A percentile compares a stretch with the other conserved stretches of the same genome.
Evolutionary conservation across 75 land plant genomes (phyloP).

Genomic region (Cryptomeria japonica): DNA sequence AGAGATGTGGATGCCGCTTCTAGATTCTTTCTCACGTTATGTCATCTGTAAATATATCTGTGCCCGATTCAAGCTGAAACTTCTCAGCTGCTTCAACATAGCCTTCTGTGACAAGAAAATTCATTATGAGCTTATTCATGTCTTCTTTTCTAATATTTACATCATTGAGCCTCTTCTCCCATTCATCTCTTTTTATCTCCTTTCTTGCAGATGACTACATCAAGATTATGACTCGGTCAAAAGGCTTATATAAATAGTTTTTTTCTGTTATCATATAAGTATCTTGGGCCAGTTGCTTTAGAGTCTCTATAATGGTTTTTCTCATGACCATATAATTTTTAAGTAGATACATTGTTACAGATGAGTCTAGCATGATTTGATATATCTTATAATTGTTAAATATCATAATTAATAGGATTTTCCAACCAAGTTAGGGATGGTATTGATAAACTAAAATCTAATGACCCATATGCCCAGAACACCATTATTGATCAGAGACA

Average conservation of each 20-base stretch:
- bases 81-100: constrained; percentile 98
- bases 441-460: neutral
- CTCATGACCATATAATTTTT: no score
- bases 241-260: no score
- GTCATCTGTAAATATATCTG: constrained; percentile 29
- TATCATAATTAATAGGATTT: no score
- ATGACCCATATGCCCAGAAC: neutral
- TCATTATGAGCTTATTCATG: constrained; percentile 96
- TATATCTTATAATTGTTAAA: no score
- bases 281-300: no score
- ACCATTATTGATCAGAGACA: neutral
- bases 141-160: constrained; percentile 92
- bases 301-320: no score
- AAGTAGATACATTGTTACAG: no score
- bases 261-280: no score
- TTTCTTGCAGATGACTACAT: constrained; percentile 80
- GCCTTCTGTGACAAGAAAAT: constrained; percentile 94
- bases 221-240: neutral
- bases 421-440: no score
- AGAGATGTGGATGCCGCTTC: no score
- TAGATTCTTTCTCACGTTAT: no score
- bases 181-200: constrained; percentile 87
- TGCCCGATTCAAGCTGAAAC: constrained; percentile 88
- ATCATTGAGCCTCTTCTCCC: constrained; percentile 89
- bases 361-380: no score